Conservation (phyloP, 768 basidiomycete species). For the Tephrocybe sp. region DNA sequence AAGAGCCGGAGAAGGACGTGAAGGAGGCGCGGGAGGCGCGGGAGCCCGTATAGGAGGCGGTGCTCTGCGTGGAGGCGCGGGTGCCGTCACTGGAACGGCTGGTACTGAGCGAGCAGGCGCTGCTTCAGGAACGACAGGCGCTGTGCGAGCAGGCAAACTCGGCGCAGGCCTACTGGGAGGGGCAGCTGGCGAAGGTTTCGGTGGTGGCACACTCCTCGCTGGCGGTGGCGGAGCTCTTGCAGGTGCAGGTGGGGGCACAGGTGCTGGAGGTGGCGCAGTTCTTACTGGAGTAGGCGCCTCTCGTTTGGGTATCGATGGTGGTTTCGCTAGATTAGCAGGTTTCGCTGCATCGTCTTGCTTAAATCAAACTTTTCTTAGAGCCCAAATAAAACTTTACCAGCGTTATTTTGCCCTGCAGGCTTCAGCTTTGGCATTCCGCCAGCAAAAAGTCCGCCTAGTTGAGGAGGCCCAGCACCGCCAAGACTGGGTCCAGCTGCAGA, state of each 20-base stretch:
- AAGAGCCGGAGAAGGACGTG: slow-evolving; percentile 27
- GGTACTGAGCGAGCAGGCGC: slow-evolving; percentile 40
- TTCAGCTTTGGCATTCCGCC: slow-evolving; percentile 92
- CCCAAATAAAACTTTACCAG: slow-evolving; percentile 42
- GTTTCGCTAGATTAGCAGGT: slow-evolving; percentile 62
- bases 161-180: background rate
- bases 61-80: slow-evolving; percentile 41
- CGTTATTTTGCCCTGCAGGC: slow-evolving; percentile 64
- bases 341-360: slow-evolving; percentile 43
- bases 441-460: slow-evolving; percentile 83
- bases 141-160: background rate
- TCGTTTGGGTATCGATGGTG: slow-evolving; percentile 63
- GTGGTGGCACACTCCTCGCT: background rate
- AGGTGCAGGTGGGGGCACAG: too few species aligned
- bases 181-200: slow-evolving; percentile 29
- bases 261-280: background rate
- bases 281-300: slow-evolving; percentile 18
- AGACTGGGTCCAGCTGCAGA: slow-evolving; percentile 24
- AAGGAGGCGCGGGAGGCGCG: slow-evolving; percentile 32
- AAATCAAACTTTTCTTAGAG: background rate
- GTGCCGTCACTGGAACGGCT: slow-evolving; percentile 31
- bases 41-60: slow-evolving; percentile 34
- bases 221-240: background rate
- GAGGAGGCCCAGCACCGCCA: slow-evolving; percentile 55
- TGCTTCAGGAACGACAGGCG: slow-evolving; percentile 25